Conservation (phyloP, 2,329 filamentous ascomycete genomes). For the Pestalotiopsis fici region DNA sequence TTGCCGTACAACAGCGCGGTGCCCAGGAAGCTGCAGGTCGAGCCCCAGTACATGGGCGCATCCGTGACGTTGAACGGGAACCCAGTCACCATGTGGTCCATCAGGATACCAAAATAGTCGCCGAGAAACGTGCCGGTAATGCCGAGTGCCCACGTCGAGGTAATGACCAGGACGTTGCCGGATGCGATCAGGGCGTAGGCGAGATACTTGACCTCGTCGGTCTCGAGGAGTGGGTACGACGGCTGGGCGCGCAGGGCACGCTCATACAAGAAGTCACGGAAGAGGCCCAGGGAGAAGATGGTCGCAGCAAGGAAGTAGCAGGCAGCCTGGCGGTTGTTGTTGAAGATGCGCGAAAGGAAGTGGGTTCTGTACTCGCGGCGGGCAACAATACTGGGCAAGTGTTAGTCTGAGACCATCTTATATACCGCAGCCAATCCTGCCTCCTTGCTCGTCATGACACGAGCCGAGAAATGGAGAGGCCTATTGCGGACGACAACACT, state of each 20-base stretch:
- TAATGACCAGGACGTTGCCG: constrained; percentile 84
- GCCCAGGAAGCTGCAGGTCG: constrained; percentile 88
- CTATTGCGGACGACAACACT: not conserved
- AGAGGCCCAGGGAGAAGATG: constrained; percentile 89
- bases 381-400: constrained; percentile 68
- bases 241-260: constrained; percentile 76
- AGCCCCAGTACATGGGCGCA: constrained; percentile 96
- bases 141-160: constrained; percentile 88
- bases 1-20: constrained; percentile 83
- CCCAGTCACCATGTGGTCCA: constrained; percentile 90
- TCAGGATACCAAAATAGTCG: constrained; percentile 98
- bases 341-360: constrained; percentile 82
- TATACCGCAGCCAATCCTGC: not conserved
- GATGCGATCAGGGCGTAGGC: constrained; percentile 71
- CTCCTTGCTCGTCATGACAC: not conserved
- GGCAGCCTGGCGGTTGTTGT: constrained; percentile 73
- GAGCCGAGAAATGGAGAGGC: not conserved
- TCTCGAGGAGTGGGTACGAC: constrained; percentile 70
- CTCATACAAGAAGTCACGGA: constrained; percentile 89
- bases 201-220: constrained; percentile 57
- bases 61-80: constrained; percentile 94
- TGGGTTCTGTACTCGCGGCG: constrained; percentile 92
- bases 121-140: constrained; percentile 95
- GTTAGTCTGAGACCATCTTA: constrained; percentile 31
- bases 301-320: constrained; percentile 87